Evolutionary conservation across 768 basidiomycete genomes (phyloP).

Genomic region (Daedalea quercina): DNA sequence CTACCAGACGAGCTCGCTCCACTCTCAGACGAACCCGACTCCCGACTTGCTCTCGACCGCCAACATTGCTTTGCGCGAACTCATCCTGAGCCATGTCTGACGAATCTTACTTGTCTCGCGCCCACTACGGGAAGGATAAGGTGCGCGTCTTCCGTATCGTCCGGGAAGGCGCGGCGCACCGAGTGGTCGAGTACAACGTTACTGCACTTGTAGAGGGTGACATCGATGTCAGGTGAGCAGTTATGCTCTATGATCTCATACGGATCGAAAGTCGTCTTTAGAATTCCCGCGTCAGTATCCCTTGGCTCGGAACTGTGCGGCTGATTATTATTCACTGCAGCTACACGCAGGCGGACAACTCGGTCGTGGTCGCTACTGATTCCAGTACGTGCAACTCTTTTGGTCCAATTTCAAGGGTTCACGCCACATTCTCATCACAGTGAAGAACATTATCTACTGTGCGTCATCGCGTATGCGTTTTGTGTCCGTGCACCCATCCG

Average conservation of each 20-base stretch:
- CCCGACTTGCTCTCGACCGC: no score
- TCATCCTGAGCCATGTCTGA: neutral
- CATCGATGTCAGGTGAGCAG: conserved; percentile 59
- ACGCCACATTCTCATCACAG: conserved; percentile 12
- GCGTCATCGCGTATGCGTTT: neutral
- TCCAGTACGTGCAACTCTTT: conserved; percentile 49
- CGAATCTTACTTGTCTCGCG: conserved; percentile 31
- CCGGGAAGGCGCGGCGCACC: conserved; percentile 57
- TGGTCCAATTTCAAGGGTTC: no score
- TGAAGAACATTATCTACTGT: conserved; percentile 36
- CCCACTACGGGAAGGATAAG: conserved; percentile 85
- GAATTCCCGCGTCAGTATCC: no score
- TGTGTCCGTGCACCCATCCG: neutral
- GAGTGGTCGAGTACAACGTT: conserved; percentile 82
- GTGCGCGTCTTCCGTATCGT: conserved; percentile 85
- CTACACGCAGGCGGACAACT: conserved; percentile 87
- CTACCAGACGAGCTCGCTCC: neutral
- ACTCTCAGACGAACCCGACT: neutral
- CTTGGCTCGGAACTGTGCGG: no score
- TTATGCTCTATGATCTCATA: no score
- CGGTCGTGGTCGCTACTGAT: conserved; percentile 85
- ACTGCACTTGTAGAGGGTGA: conserved; percentile 77
- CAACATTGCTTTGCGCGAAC: no score
- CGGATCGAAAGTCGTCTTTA: no score
- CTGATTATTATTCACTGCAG: no score